These are phyloP conservation scores for Eucalyptus rudis DNA, from an alignment of 345 rosid genomes.

Conservation along the genomic window DNA sequence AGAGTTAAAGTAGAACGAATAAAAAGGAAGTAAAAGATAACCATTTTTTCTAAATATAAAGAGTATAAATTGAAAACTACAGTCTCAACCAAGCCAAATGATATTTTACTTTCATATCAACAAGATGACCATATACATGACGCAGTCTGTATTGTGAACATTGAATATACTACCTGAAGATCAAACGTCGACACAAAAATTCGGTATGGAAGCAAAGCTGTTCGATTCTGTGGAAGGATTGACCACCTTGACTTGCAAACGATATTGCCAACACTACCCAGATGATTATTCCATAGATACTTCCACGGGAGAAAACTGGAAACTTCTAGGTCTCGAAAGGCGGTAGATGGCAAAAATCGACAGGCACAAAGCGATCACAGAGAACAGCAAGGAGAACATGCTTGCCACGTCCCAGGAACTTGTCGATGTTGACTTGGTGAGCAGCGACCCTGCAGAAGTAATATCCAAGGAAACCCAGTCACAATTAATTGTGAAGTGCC, in stretches of 20 bases:
- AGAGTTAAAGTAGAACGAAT: accelerated
- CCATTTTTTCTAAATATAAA: neutral
- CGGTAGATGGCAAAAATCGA: conserved; percentile 59
- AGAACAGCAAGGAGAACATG: conserved; percentile 47
- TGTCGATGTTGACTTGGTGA: conserved; percentile 6
- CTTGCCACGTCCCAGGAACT: conserved; percentile 41
- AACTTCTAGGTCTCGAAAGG: conserved; percentile 6
- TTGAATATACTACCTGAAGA: neutral
- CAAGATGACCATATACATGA: neutral
- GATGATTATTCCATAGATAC: neutral
- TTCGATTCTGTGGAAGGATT: neutral
- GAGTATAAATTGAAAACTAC: neutral
- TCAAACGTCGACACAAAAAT: neutral
- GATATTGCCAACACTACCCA: neutral
- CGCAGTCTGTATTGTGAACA: neutral
- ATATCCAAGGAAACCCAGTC: conserved; percentile 73
- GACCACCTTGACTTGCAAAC: neutral
- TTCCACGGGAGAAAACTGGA: neutral
- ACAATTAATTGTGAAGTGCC: conserved; percentile 75
- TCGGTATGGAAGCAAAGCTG: neutral
- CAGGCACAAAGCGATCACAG: conserved; percentile 43
- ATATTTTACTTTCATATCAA: neutral
- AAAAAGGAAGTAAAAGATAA: neutral
- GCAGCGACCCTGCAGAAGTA: conserved; percentile 21
- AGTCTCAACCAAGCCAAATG: neutral